phyloP scores from a whole-genome alignment of 495 filamentous ascomycete genomes.

The Aspergillus funiculosus region DNA sequence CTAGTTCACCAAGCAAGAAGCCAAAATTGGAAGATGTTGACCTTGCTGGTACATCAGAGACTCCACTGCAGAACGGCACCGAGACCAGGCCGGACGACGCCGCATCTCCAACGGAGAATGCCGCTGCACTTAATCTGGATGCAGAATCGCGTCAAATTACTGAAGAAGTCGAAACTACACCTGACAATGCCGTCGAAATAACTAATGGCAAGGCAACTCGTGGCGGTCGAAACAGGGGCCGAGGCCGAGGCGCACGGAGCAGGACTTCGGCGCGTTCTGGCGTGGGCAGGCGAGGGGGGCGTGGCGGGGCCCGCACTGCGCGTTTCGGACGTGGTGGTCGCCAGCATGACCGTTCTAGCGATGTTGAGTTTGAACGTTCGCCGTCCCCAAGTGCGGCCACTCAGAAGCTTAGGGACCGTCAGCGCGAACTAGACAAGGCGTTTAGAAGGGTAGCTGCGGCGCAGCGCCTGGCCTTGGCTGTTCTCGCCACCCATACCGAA shows the following conservation, averaged over 20 bases:
- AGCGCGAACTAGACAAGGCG: constrained; percentile 36
- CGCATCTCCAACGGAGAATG: constrained; percentile 17
- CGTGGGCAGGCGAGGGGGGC: constrained; percentile 19
- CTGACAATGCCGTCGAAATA: constrained; percentile 16
- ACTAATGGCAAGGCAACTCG: constrained; percentile 28
- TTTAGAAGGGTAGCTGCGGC: constrained; percentile 42
- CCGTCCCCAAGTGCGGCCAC: constrained; percentile 33
- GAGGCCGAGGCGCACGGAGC: constrained; percentile 35
- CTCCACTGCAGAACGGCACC: constrained; percentile 21
- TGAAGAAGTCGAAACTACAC: constrained; percentile 20
- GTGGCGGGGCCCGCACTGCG: constrained; percentile 18
- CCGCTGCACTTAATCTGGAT: constrained; percentile 12
- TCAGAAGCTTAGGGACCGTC: constrained; percentile 36
- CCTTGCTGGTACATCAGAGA: constrained; percentile 18
- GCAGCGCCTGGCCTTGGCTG: constrained; percentile 35
- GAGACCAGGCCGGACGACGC: constrained; percentile 16
- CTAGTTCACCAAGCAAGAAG: constrained; percentile 24
- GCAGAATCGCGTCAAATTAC: constrained; percentile 22
- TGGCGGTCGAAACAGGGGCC: constrained; percentile 33
- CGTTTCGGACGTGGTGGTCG: constrained; percentile 22
- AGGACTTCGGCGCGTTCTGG: constrained; percentile 25
- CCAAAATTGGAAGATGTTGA: constrained; percentile 30
- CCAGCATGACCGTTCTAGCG: constrained; percentile 23
- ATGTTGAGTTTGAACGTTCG: constrained; percentile 31
- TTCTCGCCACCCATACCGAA: constrained; percentile 38